Base-by-base conservation (phyloP, 805 yeast species). In the Pichia paraexigua region DNA sequence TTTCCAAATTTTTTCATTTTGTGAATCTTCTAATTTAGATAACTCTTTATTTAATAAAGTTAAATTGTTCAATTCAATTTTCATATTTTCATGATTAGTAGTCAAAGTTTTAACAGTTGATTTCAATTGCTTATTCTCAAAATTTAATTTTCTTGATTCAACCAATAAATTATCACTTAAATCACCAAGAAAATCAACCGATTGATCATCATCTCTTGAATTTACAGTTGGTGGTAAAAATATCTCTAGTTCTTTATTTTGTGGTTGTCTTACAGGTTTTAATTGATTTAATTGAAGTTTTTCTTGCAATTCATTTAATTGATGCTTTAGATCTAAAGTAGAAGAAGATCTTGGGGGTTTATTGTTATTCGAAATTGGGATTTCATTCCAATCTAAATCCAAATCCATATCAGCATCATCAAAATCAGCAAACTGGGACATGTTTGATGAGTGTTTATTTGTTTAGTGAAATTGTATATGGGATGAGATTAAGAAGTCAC, bases 111-210 rank as follows among this genome's bases (percentile, higher is more conserved):
- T 72, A 51, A 82, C 55, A 58, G 72, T 71, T 20, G 63, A 53
- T 54, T 75, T 75, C 55, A 72, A 71, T 57, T 68, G 71, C 51
- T 73, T 74, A 63, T 81, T 84, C 56, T 84, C 88, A 15, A 84
- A 80, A 44, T 80, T 82, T 50, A 86, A 71, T 53, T 83, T 73
- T 57, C 92, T 76, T 56, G 91, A 85, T 65, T 85, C 89, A 35
- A 76, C 69, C 17, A 86, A 70, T 55, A 86, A 69, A 47, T 83
- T 83, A 58, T 86, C 91, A 67, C 89, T 83, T 51, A 86, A 66
- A 5, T 86, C 88, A 52, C 85, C 85, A 17, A 85, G 81, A 61
- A 85, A 85, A 61, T 80, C 79, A 71, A 84, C 79, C 53, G 85
- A 87, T 56, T 80, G 80, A 21, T 48, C 53, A 22, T 39, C 20